Base-by-base conservation (phyloP, 2,329 filamentous ascomycete genomes). In the Cercospora beticola region DNA sequence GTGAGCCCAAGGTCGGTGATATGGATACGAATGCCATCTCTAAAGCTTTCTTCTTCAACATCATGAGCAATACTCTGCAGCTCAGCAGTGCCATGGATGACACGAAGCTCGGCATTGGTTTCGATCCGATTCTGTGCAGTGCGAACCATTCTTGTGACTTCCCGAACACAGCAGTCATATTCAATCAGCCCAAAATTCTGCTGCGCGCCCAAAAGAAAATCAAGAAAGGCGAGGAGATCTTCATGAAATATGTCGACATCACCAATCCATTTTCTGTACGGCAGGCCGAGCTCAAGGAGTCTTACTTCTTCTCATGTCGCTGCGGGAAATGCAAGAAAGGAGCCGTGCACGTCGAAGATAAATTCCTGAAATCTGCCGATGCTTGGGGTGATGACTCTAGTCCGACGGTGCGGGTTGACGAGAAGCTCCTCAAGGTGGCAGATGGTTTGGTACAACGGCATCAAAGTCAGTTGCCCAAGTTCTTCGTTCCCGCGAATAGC, bases 61-160 rank as follows among this genome's bases (percentile, higher is more conserved):
- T 89, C 31, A 82, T 88, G 33, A 79, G 86, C 59, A 90, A 90
- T 72, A 83, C 85, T 2, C 80, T 89, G 67, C 87, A 87, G 7
- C 78, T 90, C 3, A 84, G 85, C 18, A 86, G 83, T 2, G 82
- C 84, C 4, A 81, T 84, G 16, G 83, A 86, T 59, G 87, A 89
- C 71, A 73, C 68, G 0, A 84, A 86, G 0, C 78, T 90, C 23
- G 88, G 88, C 1, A 78, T 89, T n/a, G 84, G 84, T 40, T 75
- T 89, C 16, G 86, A 89, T 69, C 86, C 87, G 0, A 79, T 83
- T 18, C 80, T 85, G 2, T 82, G 85, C 30, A 78, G 84, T 16
- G 81, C 87, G 54, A 90, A 90, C 70, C 88, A 90, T 75, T 88
- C 86, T 54, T 90, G 88, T 74, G 81, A 84, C 26, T 59, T 59